Conservation (phyloP, 495 filamentous ascomycete genomes). For the Daldinia vernicosa region DNA sequence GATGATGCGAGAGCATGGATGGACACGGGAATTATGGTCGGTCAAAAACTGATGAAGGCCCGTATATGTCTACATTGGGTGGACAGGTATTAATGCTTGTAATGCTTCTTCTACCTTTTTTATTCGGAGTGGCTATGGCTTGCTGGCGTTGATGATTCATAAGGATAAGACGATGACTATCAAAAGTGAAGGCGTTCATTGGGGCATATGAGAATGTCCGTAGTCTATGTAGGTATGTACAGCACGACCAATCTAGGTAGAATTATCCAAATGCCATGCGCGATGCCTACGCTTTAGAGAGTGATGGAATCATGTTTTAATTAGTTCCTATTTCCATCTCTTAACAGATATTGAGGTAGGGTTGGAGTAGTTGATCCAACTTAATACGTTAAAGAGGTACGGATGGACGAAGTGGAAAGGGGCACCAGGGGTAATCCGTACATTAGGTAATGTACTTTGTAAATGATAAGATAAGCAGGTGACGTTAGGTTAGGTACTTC, state of each 20-base stretch:
- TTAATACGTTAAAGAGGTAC: background rate
- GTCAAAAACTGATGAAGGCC: conserved; percentile 47
- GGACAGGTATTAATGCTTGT: background rate
- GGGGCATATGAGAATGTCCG: conserved; percentile 20
- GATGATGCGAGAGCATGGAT: conserved; percentile 64
- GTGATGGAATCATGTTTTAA: background rate
- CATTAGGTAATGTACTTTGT: background rate
- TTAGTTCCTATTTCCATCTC: background rate
- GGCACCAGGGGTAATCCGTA: background rate
- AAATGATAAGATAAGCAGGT: background rate
- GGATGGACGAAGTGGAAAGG: background rate
- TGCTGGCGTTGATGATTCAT: conserved; percentile 30
- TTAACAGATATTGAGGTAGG: too few species aligned
- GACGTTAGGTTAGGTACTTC: background rate
- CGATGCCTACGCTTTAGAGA: background rate
- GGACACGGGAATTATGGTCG: conserved; percentile 62
- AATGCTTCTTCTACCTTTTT: conserved; percentile 13
- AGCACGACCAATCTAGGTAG: conserved; percentile 9
- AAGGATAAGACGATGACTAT: conserved; percentile 26
- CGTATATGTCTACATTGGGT: background rate
- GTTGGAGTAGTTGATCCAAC: background rate
- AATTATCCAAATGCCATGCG: conserved; percentile 1
- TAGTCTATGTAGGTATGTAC: conserved; percentile 13
- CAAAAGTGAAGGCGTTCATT: conserved; percentile 35
- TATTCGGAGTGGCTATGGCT: conserved; percentile 13